Evolutionary conservation across 495 filamentous ascomycete genomes (phyloP).

Genomic region (Rostrohypoxylon terebratum): DNA sequence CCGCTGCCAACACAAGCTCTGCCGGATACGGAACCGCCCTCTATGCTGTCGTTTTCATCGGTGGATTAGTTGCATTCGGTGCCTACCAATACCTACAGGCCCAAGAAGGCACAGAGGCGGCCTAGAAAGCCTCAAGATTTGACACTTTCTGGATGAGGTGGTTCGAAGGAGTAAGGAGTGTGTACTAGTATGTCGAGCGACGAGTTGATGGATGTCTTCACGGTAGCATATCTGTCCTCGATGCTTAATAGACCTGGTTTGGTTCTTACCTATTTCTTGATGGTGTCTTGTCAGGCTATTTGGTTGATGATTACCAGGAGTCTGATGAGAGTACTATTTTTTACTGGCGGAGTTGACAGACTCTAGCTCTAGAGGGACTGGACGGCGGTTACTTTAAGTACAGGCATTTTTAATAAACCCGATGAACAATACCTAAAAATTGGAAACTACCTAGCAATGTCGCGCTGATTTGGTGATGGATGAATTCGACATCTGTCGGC

Average conservation of each 20-base stretch:
- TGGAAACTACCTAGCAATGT: constrained; percentile 17
- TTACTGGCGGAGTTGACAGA: constrained; percentile 18
- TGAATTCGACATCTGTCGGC: constrained; percentile 8
- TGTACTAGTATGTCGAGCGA: constrained; percentile 20
- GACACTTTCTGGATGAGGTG: constrained; percentile 3
- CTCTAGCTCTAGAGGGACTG: constrained; percentile 1
- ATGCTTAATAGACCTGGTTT: constrained; percentile 41
- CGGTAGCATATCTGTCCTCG: constrained; percentile 26
- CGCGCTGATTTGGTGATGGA: not conserved
- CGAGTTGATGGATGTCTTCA: constrained; percentile 40
- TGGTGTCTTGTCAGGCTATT: constrained; percentile 14
- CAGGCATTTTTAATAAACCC: constrained; percentile 31
- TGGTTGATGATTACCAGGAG: constrained; percentile 24
- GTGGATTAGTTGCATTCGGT: constrained; percentile 79
- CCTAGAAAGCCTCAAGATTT: constrained; percentile 8
- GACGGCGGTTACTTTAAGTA: constrained; percentile 24
- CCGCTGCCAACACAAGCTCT: constrained; percentile 61
- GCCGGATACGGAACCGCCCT: constrained; percentile 79
- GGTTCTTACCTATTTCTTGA: constrained; percentile 32
- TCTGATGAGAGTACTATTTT: constrained; percentile 15
- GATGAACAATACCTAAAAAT: constrained; percentile 9
- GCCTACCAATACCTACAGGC: constrained; percentile 89
- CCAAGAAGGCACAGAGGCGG: constrained; percentile 59
- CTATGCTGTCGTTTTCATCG: constrained; percentile 84
- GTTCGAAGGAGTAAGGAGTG: constrained; percentile 15